A percentile compares a stretch with the other conserved stretches of the same genome.
Evolutionary conservation across 2,329 filamentous ascomycete species (phyloP).

Genomic region (Ceratocystis colombiana): DNA sequence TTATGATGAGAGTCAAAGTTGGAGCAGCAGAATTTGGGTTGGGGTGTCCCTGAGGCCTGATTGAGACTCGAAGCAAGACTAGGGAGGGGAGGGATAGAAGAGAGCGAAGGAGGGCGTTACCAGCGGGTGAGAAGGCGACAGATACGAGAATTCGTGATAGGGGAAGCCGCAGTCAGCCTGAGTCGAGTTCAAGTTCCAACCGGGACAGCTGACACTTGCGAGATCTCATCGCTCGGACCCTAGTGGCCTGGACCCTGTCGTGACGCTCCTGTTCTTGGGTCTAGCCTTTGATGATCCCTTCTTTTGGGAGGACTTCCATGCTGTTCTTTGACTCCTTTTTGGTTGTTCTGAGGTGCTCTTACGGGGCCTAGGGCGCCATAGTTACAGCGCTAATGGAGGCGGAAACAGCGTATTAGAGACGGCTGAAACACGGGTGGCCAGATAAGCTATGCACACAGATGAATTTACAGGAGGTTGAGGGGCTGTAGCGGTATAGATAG

Average conservation of each 20-base stretch:
- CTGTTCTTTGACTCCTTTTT: slow-evolving; percentile 9
- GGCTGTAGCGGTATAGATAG: neutral
- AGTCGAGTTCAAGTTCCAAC: no score
- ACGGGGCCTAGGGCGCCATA: neutral
- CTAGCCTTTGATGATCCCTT: slow-evolving; percentile 4
- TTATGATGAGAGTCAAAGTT: no score
- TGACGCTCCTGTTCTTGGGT: neutral
- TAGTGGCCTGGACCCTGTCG: slow-evolving; percentile 2
- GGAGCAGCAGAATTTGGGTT: no score
- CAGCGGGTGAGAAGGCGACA: no score
- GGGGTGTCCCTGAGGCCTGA: no score
- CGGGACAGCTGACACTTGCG: no score
- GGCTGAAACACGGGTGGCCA: neutral
- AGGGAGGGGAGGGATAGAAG: no score
- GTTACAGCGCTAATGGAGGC: neutral
- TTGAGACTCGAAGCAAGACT: no score
- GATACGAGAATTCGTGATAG: neutral
- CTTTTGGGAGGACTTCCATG: neutral
- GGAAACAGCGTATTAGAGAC: neutral
- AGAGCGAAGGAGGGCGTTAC: no score
- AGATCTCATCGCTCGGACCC: neutral
- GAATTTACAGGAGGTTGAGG: neutral
- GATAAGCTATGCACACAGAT: no score
- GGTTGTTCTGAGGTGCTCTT: neutral
- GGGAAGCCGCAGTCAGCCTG: neutral